A percentile compares a stretch with the other conserved stretches of the same genome.
These are phyloP conservation scores for Pseudozyma sp. DNA, from an alignment of 1,284 basidiomycete genomes.

Conservation along the genomic window DNA sequence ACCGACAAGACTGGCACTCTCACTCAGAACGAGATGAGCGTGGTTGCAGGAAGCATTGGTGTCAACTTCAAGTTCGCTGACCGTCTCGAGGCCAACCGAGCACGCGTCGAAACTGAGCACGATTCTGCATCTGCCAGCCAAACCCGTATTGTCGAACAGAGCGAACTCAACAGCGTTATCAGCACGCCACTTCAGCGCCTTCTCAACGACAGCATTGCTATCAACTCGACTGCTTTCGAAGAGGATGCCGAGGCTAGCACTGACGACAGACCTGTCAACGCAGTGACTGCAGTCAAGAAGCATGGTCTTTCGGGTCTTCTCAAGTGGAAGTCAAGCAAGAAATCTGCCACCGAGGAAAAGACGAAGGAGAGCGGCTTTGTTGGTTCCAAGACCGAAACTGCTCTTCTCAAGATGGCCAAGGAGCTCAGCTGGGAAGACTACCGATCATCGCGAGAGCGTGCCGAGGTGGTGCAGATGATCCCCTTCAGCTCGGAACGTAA, in stretches of 20 bases:
- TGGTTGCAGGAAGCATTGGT: slow-evolving; percentile 94
- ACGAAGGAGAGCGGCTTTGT: slow-evolving; percentile 75
- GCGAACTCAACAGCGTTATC: slow-evolving; percentile 71
- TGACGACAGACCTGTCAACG: slow-evolving; percentile 16
- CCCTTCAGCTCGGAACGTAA: slow-evolving; percentile 96
- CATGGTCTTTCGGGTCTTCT: slow-evolving; percentile 32
- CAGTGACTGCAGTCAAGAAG: slow-evolving; percentile 37
- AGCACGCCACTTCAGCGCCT: slow-evolving; percentile 76
- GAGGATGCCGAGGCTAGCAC: slow-evolving; percentile 70
- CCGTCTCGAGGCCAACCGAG: slow-evolving; percentile 79
- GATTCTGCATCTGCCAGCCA: slow-evolving; percentile 60
- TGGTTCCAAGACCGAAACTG: slow-evolving; percentile 96
- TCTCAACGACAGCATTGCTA: slow-evolving; percentile 86
- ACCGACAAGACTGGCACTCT: slow-evolving; percentile 89
- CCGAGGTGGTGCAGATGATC: slow-evolving; percentile 85
- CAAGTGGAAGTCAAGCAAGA: slow-evolving; percentile 28
- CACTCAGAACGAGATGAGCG: slow-evolving; percentile 93
- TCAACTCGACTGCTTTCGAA: slow-evolving; percentile 93
- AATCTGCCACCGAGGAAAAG: slow-evolving; percentile 32
- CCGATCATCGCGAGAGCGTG: slow-evolving; percentile 76
- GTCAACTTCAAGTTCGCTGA: slow-evolving; percentile 93
- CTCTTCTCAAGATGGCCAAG: slow-evolving; percentile 88
- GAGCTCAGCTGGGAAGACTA: slow-evolving; percentile 85
- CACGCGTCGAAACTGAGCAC: slow-evolving; percentile 79
- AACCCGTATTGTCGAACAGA: slow-evolving; percentile 91